A percentile compares a stretch with the other conserved stretches of the same genome.
phyloP scores from a whole-genome alignment of 2,329 filamentous ascomycete species.

The Ceratocystis diversiconidia region DNA sequence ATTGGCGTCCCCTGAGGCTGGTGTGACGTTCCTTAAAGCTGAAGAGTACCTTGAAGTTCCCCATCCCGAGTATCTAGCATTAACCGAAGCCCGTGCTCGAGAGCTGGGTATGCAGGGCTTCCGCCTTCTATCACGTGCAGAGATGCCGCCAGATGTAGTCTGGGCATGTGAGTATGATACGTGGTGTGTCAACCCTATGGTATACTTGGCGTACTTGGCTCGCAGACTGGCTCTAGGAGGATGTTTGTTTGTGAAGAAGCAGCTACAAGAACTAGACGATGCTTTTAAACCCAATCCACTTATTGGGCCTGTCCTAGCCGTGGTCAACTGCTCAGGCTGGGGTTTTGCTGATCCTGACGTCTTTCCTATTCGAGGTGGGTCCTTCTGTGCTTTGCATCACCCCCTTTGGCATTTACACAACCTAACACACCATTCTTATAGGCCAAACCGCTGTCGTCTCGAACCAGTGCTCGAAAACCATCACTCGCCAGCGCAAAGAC shows the following conservation, averaged over 20 bases:
- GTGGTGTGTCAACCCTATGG: constrained; percentile 40
- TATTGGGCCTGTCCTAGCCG: constrained; percentile 22
- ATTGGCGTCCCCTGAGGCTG: constrained; percentile 24
- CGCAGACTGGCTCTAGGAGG: constrained; percentile 22
- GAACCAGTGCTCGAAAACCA: constrained; percentile 28
- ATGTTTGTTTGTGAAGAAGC: constrained; percentile 26
- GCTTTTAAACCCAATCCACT: constrained; percentile 26
- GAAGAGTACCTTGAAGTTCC: constrained; percentile 37
- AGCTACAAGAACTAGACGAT: constrained; percentile 28
- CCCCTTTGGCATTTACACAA: neutral
- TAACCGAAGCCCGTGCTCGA: constrained; percentile 25
- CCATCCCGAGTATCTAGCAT: constrained; percentile 27
- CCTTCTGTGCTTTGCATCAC: neutral
- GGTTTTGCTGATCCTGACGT: constrained; percentile 31
- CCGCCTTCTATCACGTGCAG: constrained; percentile 24
- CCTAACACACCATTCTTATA: constrained; percentile 15
- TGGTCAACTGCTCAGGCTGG: constrained; percentile 34
- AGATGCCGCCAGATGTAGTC: constrained; percentile 31
- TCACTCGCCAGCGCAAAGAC: constrained; percentile 49
- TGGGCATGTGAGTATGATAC: constrained; percentile 39
- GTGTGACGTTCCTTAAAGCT: constrained; percentile 35
- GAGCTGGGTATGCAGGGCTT: constrained; percentile 28
- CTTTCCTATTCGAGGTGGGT: constrained; percentile 31
- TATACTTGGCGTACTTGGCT: constrained; percentile 37
- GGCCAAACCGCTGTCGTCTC: constrained; percentile 35